These are phyloP conservation scores for Tetragonia tetragonoides DNA, from an alignment of 148 eudicot species.

Conservation along the genomic window DNA sequence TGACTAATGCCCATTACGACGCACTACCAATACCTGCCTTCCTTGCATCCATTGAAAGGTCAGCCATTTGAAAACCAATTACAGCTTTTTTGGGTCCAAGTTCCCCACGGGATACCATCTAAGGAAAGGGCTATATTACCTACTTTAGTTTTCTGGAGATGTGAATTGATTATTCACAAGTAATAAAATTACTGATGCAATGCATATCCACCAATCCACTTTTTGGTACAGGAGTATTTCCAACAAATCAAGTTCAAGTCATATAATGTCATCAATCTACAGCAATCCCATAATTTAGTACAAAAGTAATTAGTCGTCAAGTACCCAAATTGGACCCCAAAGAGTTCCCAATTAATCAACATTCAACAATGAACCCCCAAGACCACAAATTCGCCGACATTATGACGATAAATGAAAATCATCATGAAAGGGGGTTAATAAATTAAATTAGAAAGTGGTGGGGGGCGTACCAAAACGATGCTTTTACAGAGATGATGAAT, in stretches of 20 bases:
- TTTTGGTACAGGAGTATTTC: neutral
- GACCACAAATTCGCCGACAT: neutral
- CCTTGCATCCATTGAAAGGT: neutral
- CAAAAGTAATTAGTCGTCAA: no score
- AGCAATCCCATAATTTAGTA: no score
- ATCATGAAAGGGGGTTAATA: no score
- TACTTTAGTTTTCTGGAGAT: neutral
- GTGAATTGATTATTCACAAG: neutral
- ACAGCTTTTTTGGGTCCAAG: neutral
- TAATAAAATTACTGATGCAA: neutral
- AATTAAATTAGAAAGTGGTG: no score
- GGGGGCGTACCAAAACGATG: constrained; percentile 72
- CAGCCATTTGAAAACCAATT: neutral
- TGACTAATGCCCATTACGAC: neutral
- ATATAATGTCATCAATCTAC: neutral
- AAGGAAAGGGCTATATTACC: neutral
- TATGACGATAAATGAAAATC: neutral
- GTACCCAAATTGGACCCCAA: no score
- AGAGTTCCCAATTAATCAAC: no score
- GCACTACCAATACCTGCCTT: neutral
- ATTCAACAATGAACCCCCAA: neutral
- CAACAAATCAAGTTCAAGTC: neutral
- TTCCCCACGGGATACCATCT: neutral
- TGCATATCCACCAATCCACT: neutral
- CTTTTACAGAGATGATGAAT: constrained; percentile 91